Evolutionary conservation across 2,329 filamentous ascomycete species (phyloP), one percentile per base, ranked within the genome.

Genomic region (Diaporthe longicolla): DNA sequence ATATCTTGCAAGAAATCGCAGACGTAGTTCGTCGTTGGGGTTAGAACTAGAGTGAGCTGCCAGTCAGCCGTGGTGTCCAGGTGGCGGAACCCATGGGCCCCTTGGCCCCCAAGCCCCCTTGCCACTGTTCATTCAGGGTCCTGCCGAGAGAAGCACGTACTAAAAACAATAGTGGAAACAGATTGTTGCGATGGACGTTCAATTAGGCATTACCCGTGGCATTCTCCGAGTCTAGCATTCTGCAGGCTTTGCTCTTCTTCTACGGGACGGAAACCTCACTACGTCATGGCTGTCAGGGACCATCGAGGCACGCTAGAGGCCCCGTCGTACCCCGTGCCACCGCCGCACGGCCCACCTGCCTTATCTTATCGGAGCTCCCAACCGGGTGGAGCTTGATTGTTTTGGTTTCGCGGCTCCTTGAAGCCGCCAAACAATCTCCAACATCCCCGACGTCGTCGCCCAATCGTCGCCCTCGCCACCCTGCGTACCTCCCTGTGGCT

Each of bases 351-450:
- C 9, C 37, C 58, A 43, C 19, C 1, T 0, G 1, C 0, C 24
- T 63, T 29, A 63, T 43, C 58, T 45, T 45, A 63, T 63, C 58
- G 37, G 0, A 29, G 58, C 37, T 45, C n/a, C n/a, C 37, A 45
- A 11, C 10, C 24, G 1, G 15, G 37, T 26, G 24, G 24, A 45
- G 58, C 58, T 21, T 7, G 40, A 26, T n/a, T 15, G 24, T 45
- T 63, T 43, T 61, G 35, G 15, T 21, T 37, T 43, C 35, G 13
- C 3, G 3, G 13, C 8, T 13, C 6, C 3, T 15, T 9, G 11
- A 21, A 24, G 19, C 6, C 11, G 4, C 1, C 32, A 59, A 4
- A 7, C 21, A 50, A 24, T 9, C 1, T 43, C 5, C 15, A 19
- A 35, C 1, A 7, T 21, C 48, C n/a, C 11, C 45, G 21, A n/a